Evolutionary conservation across 129 eudicot genomes (phyloP).

Genomic region (Tanacetum coccineum): DNA sequence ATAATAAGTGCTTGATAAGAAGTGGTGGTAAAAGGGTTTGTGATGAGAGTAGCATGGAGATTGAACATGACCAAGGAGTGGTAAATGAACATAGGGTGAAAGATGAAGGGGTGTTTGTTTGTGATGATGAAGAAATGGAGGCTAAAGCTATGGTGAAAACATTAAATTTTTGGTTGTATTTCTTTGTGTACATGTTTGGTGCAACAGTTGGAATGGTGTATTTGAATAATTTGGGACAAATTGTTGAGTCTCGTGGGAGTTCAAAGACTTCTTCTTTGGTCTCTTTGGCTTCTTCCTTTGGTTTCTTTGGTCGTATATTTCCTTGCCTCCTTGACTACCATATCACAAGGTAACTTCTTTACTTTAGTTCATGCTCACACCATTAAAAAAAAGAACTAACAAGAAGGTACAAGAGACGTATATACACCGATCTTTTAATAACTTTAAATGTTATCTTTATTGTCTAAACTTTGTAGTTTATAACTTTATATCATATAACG

Average conservation of each 20-base stretch:
- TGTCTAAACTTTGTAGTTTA: too few species aligned
- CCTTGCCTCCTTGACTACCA: conserved; percentile 66
- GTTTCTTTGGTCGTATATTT: conserved; percentile 82
- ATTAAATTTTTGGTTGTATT: conserved; percentile 87
- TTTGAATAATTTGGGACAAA: conserved; percentile 88
- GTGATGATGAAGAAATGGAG: conserved; percentile 44
- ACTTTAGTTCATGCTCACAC: too few species aligned
- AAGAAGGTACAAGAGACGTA: too few species aligned
- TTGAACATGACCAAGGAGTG: conserved; percentile 12
- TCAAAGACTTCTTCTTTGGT: conserved; percentile 66
- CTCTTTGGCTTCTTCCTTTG: conserved; percentile 74
- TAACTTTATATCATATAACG: too few species aligned
- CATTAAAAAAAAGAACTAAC: too few species aligned
- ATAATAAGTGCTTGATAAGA: conserved; percentile 55
- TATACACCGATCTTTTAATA: too few species aligned
- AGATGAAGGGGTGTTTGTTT: conserved; percentile 19
- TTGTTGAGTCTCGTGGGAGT: conserved; percentile 79
- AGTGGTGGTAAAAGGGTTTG: conserved; percentile 32
- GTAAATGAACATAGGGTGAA: conserved; percentile 27
- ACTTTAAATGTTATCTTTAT: too few species aligned
- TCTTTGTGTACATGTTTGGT: conserved; percentile 72
- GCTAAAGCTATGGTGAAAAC: conserved; percentile 50
- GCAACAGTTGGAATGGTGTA: conserved; percentile 87
- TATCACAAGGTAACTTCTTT: conserved; percentile 42
- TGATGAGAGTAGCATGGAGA: conserved; percentile 27